Evolutionary conservation across 2,329 filamentous ascomycete genomes (phyloP), one percentile per base, ranked within the genome.

Genomic region (Aspergillus texensis): DNA sequence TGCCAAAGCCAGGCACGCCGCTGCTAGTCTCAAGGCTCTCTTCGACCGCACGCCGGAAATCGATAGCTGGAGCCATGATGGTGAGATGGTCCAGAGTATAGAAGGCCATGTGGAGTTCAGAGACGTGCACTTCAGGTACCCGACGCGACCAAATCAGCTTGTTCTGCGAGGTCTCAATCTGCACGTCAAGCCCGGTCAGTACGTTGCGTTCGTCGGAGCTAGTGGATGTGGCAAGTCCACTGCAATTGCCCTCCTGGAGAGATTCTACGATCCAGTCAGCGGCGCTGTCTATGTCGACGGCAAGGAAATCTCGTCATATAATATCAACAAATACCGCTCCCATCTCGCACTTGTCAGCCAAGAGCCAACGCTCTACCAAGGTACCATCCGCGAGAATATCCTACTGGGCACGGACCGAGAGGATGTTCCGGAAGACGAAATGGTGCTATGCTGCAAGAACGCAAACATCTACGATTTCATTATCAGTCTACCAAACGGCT

Each of bases 291-390:
- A 88, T 0, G 85, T 86, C 72, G 89, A 91, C 72, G 88, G 83
- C 2, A 79, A 80, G 55, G 83, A 89, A 67, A 86, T 92, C 52
- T 72, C 78, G 0, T 74, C 81, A 1, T 72, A 91, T 53, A 84
- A 88, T 62, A 80, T 89, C 0, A 81, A 82, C 65, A 77, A 82
- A 14, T 91, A 91, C 72, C 85, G 90, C 21, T 82, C 83, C 63
- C 78, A 85, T 41, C 79, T 92, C 10, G 89, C 89, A 0, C 82
- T 93, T 0, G 90, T 93, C 0, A 85, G 88, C 1, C 90, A 93
- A 74, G 90, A 93, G 72, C 83, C 90, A 4, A 87, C 87, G 0
- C 81, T 93, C 0, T 92, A 90, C 70, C 85, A 88, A 73, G 88
- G 87, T 68, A 87, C 86, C 0, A 82, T 92, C 19, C 83, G 85